Evolutionary conservation across 108 stramenopile species (phyloP).

Genomic region (Nitzschia sp.): DNA sequence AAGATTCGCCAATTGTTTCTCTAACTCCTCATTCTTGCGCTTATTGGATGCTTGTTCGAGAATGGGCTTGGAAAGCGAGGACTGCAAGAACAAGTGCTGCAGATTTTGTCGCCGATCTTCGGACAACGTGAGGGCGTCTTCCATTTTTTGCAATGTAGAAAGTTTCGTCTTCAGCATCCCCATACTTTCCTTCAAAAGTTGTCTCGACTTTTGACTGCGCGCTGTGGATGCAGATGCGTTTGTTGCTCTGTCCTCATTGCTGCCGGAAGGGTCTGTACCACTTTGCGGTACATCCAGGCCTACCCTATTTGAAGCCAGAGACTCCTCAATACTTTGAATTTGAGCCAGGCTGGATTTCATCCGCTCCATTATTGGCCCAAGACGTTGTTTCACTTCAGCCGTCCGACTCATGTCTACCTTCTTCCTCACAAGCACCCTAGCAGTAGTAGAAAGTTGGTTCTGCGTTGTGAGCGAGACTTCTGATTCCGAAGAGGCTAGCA

Average conservation of each 20-base stretch:
- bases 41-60: conserved; percentile 7
- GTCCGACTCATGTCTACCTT: conserved; percentile 12
- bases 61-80: conserved; percentile 10
- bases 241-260: no score
- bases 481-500: not conserved
- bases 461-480: not conserved
- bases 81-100: conserved; percentile 17
- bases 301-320: not conserved
- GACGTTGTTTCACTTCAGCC: conserved; percentile 11
- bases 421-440: not conserved
- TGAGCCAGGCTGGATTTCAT: conserved; percentile 20
- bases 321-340: conserved; percentile 25
- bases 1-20: not conserved
- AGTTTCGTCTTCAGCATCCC: conserved; percentile 25
- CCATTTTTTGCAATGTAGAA: conserved; percentile 1
- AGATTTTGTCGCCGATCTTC: conserved; percentile 24
- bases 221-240: no score
- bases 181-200: conserved; percentile 20
- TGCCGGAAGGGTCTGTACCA: no score
- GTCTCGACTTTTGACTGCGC: not conserved
- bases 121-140: conserved; percentile 11
- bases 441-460: not conserved
- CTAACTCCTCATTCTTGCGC: not conserved
- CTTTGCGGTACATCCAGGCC: no score
- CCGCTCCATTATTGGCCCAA: conserved; percentile 31